phyloP scores from a whole-genome alignment of 2,329 filamentous ascomycete species.

The Trichoderma sp. region DNA sequence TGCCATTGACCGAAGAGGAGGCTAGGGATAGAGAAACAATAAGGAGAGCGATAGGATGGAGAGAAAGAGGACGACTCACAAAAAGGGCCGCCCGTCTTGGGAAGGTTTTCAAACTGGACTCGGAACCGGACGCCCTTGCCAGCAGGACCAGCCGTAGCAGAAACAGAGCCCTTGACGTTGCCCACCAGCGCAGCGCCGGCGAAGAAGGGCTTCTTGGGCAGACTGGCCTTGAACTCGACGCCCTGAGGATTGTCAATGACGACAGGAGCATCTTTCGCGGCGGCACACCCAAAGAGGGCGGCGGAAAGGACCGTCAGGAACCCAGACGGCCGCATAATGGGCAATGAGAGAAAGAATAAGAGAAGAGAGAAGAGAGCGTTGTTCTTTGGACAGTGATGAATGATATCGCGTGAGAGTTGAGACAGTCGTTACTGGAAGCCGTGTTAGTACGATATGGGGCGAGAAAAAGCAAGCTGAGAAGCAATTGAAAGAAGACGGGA shows the following conservation, averaged over 20 bases:
- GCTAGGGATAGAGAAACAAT: background rate
- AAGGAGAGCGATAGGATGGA: background rate
- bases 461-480: background rate
- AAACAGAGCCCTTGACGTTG: conserved; percentile 58
- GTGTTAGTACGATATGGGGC: background rate
- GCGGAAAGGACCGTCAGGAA: conserved; percentile 36
- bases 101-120: conserved; percentile 61
- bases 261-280: conserved; percentile 51
- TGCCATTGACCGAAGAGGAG: background rate
- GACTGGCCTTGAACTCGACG: conserved; percentile 56
- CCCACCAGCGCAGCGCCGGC: conserved; percentile 50
- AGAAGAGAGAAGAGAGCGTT: background rate
- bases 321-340: conserved; percentile 21
- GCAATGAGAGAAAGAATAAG: too few species aligned
- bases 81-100: conserved; percentile 60
- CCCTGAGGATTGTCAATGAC: conserved; percentile 59
- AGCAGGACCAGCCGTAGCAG: conserved; percentile 48
- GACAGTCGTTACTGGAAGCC: background rate
- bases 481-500: background rate
- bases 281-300: conserved; percentile 37
- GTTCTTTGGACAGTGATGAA: background rate
- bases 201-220: conserved; percentile 58
- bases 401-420: background rate
- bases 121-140: conserved; percentile 59
- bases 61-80: conserved; percentile 47